Evolutionary conservation across 2,329 filamentous ascomycete genomes (phyloP), one percentile per base, ranked within the genome.

Genomic region (Trichoderma aggressivum): DNA sequence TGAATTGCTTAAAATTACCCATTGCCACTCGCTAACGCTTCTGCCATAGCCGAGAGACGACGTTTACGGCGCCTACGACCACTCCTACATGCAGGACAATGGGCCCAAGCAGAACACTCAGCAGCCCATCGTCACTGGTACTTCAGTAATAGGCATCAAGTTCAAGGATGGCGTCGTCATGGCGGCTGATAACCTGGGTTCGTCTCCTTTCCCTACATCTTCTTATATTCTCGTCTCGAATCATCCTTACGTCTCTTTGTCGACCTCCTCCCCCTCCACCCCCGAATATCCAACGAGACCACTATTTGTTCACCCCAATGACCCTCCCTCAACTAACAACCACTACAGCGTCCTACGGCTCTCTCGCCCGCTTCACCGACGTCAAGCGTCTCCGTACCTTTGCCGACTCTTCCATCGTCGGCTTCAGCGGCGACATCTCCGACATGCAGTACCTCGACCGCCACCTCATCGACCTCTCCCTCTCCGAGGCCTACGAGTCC

Each of bases 401-500:
- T 83, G 93, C 94, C 83, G 87, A 90, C 75, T 89, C 91, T 75
- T 91, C 94, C 34, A 89, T 98, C 72, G 87, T 99, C 79, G 96
- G 96, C 78, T 97, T 98, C 84, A 94, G 94, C 81, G 96, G 96
- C 81, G 96, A 99, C 85, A 91, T 99, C 77, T 97, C 93, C 75
- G 96, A 99, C 86, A 98, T 99, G 96, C 96, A 99, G 86, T 97
- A 97, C 86, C 90, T 99, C 76, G 92, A 97, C 88, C 91, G 96
- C 77, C 90, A 97, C 79, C 91, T 99, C 76, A 91, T 88, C 79
- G 92, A 72, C 58, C 91, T 98, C 77, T 90, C 92, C 80, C 94
- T 97, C 82, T 88, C 92, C 81, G 94, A 98, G 86, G 92, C 94
- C 80, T 98, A 99, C 86, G 87, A 82, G 75, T 80, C 81, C 55